Base-by-base conservation (phyloP, 352 stramenopile genomes). In the Phytophthora pini region DNA sequence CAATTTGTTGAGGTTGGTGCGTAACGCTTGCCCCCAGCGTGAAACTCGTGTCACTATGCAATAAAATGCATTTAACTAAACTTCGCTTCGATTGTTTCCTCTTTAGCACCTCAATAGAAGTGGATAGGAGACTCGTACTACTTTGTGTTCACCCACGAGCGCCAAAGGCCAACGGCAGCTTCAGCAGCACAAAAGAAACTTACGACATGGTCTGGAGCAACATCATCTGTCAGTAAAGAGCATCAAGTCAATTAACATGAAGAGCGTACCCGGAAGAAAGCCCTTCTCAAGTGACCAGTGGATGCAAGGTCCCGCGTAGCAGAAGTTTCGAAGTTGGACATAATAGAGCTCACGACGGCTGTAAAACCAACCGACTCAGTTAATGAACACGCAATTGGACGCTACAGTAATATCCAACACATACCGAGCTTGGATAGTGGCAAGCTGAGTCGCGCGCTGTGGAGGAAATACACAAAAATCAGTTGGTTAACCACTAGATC, bases 281-380 rank as follows among this genome's bases (percentile, higher is more conserved):
- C 84, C 81, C 5, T 81, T 80, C 51, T 93, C 72, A 6, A 87
- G 62, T 49, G 83, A 95, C 87, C 87, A 95, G 65, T 95, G 87
- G 12, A 95, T 68, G 63, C 87, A 94, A 43, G 82, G 84, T 4
- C 85, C 83, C 58, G 89, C 82, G 71, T 84, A 92, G 58, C 84
- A 90, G n/a, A 87, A 82, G 69, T 95, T 94, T 36, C 87, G 83
- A 41, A 93, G 67, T 56, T 94, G 85, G 47, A 89, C 48, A 55
- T 84, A 94, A 70, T 91, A 91, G 1, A 94, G 73, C 63, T 94
- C 86, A 63, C 71, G 80, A 29, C 83, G 80, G 38, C 84, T 90
- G 64, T 11, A 62, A 29, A 24, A 20, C 17, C 45, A 57, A 56
- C 52, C 12, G 20, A 3, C n/a, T 51, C n/a, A 52, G n/a, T 61